Evolutionary conservation across 2,329 filamentous ascomycete species (phyloP), one percentile per base, ranked within the genome.

Genomic region (Apiospora malaysiana): DNA sequence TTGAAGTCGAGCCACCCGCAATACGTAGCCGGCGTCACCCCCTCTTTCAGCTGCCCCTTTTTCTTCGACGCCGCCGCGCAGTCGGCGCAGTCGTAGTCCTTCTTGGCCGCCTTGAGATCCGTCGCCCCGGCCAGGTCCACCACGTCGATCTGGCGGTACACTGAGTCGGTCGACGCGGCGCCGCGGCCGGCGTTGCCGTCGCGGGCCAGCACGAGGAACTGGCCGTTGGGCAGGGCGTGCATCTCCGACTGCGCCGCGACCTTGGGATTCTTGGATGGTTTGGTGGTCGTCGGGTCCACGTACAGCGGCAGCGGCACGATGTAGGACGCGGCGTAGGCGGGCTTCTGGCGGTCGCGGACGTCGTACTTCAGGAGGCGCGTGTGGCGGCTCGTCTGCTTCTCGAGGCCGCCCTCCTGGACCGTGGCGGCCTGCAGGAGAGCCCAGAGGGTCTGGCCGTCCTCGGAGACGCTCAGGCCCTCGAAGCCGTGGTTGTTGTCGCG

Each of bases 401-500:
- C 70, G 51, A 79, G 72, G 45, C 77, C 77, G 80, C 90, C 90
- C 73, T 91, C 88, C 75, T 92, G 89, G 71, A 87, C 85, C 5
- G 89, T 82, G 0, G 91, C 90, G 1, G 88, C 89, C 78, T 94
- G 92, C 27, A 93, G 82, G 70, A 94, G 83, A 1, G 87, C 86
- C 76, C 89, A 93, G 14, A 94, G 82, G 1, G 84, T 88, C 72
- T 88, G 89, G 12, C 91, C 90, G 73, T 92, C 88, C 0, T 86
- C 83, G 4, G 87, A 89, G n/a, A 87, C 80, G 0, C 90, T 91
- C 67, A 94, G 80, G 0, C 89, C 91, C 79, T 94, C 92, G 67
- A 94, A 88, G n/a, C 92, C 92, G 78, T 93, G 91, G 79, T 94
- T 94, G 79, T 94, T 93, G 70, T 86, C 83, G 25, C 92, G 87